Conservation (phyloP, 1,284 basidiomycete genomes). For the Lentinus polychrous region DNA sequence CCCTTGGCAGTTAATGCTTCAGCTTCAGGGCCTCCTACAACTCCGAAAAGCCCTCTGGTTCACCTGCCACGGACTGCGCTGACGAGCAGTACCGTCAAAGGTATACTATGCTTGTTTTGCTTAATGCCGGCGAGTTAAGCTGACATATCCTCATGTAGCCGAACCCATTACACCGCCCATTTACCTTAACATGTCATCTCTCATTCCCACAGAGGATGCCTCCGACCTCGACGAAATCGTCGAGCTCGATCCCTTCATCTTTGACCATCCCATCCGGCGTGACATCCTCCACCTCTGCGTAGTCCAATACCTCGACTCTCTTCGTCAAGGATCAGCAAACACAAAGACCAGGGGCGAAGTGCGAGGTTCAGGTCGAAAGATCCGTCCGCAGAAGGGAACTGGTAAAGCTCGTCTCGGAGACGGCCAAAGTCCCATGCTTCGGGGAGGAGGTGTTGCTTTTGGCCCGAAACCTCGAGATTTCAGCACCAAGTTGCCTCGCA, state of each 20-base stretch:
- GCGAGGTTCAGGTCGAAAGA: constrained; percentile 81
- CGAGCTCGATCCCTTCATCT: constrained; percentile 77
- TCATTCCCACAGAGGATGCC: constrained; percentile 40
- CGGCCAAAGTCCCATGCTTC: constrained; percentile 81
- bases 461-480: constrained; percentile 90
- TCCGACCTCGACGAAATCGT: constrained; percentile 47
- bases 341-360: constrained; percentile 93
- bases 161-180: constrained; percentile 40
- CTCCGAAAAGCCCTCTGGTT: no score
- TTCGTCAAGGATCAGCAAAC: constrained; percentile 85
- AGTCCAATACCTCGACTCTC: constrained; percentile 81
- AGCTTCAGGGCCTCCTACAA: no score
- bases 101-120: no score
- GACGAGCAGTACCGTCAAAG: no score
- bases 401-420: constrained; percentile 90
- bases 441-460: constrained; percentile 89
- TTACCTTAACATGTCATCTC: constrained; percentile 51
- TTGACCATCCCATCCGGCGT: constrained; percentile 79
- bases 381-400: constrained; percentile 88
- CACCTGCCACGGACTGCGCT: no score
- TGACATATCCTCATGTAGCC: constrained; percentile 23
- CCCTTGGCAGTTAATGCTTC: no score
- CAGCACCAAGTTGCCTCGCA: constrained; percentile 83
- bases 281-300: constrained; percentile 94
- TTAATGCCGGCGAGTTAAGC: background rate